phyloP scores from a whole-genome alignment of 2,329 filamentous ascomycete species.

The Fonsecaea multimorphosa region DNA sequence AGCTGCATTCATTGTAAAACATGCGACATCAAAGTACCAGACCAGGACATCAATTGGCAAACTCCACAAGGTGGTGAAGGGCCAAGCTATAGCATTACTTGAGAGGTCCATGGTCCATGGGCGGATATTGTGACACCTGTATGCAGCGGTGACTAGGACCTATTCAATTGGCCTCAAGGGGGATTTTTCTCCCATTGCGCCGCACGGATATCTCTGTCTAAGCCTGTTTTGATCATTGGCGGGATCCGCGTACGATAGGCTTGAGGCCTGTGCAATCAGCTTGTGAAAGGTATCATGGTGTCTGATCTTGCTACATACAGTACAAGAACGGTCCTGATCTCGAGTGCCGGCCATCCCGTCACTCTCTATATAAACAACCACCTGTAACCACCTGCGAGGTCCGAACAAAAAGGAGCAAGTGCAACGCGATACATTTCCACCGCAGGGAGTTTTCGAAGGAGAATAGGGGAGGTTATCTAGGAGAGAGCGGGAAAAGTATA shows the following conservation, averaged over 20 bases:
- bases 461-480: neutral
- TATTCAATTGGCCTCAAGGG: neutral
- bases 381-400: neutral
- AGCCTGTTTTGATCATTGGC: neutral
- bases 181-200: neutral
- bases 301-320: neutral
- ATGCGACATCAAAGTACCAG: constrained; percentile 96
- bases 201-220: neutral
- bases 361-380: neutral
- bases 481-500: neutral
- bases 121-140: neutral
- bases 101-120: constrained; percentile 26
- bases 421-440: neutral
- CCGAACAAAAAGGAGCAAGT: no score
- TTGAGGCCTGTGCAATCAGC: neutral
- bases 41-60: constrained; percentile 97
- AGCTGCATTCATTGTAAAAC: constrained; percentile 99
- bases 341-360: neutral
- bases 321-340: neutral
- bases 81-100: constrained; percentile 69
- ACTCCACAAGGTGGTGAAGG: constrained; percentile 90
- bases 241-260: neutral
- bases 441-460: neutral
- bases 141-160: neutral
- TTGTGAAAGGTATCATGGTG: neutral